Percentiles rank a stretch among this genome's conserved stretches.
phyloP scores from a whole-genome alignment of 225 moss, liverwort and hornwort genomes.

The Neckera pumila region DNA sequence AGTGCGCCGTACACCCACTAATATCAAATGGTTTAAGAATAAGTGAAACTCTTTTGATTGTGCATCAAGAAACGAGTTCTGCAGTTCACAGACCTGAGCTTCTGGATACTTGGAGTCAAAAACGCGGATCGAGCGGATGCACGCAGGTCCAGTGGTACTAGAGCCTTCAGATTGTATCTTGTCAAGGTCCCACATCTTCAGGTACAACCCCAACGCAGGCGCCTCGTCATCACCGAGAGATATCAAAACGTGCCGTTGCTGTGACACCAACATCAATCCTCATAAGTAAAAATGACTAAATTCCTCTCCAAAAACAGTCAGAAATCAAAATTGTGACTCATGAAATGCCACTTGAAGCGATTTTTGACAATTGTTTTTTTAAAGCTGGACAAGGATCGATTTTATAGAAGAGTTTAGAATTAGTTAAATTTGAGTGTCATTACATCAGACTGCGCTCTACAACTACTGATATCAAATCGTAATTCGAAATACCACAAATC shows the following conservation, averaged over 20 bases:
- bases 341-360: background rate
- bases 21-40: background rate
- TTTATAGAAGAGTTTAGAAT: background rate
- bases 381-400: background rate
- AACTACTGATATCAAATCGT: background rate
- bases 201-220: slow-evolving; percentile 46
- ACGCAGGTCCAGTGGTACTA: slow-evolving; percentile 75
- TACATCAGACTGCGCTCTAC: background rate
- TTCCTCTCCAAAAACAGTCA: background rate
- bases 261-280: background rate
- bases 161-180: slow-evolving; percentile 90
- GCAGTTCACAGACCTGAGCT: slow-evolving; percentile 48
- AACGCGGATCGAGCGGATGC: slow-evolving; percentile 70
- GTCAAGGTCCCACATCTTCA: slow-evolving; percentile 99
- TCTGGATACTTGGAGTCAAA: slow-evolving; percentile 86
- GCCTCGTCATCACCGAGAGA: slow-evolving; percentile 91
- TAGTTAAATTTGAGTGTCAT: background rate
- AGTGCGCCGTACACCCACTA: background rate
- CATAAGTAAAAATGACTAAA: background rate
- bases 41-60: background rate
- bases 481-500: background rate
- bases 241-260: slow-evolving; percentile 91
- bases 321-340: background rate
- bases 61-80: background rate
- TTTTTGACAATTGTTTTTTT: background rate